Percentiles rank a stretch among this genome's conserved stretches.
phyloP scores from a whole-genome alignment of 1,139 yeast species.

The Pichia kudriavzevii region DNA sequence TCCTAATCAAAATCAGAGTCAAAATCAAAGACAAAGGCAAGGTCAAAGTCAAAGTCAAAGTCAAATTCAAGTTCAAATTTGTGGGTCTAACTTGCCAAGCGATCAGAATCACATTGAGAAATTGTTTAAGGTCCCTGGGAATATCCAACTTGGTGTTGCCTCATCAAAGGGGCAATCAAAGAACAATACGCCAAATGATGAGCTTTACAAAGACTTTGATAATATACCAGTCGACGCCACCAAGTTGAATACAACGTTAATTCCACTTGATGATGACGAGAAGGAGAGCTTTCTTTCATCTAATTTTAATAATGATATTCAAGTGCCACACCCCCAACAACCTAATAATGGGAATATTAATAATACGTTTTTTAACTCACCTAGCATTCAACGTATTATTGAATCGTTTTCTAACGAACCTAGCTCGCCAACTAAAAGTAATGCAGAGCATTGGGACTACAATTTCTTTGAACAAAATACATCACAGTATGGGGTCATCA shows the following conservation, averaged over 20 bases:
- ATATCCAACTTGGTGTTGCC: slow-evolving; percentile 5
- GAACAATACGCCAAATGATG: slow-evolving; percentile 13
- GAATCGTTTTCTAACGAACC: slow-evolving; percentile 25
- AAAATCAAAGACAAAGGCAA: too few relatives aligned
- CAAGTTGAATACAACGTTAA: slow-evolving; percentile 28
- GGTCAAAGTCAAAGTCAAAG: too few relatives aligned
- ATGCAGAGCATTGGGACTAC: slow-evolving; percentile 24
- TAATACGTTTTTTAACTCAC: slow-evolving; percentile 25
- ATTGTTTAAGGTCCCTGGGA: slow-evolving; percentile 8
- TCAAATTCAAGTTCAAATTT: too few relatives aligned
- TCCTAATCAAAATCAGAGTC: too few relatives aligned
- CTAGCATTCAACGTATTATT: slow-evolving; percentile 26
- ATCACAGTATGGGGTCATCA: not conserved
- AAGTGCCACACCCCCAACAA: slow-evolving; percentile 3
- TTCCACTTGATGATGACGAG: slow-evolving; percentile 29
- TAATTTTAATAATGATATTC: not conserved
- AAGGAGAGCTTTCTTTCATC: slow-evolving; percentile 23
- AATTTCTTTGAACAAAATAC: slow-evolving; percentile 24
- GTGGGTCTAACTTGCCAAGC: too few relatives aligned
- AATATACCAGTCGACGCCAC: slow-evolving; percentile 28
- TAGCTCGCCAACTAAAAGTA: slow-evolving; percentile 23
- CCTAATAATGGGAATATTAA: not conserved
- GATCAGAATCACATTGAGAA: slow-evolving; percentile 26
- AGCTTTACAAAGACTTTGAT: slow-evolving; percentile 16
- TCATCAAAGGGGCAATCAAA: slow-evolving; percentile 6